Evolutionary conservation across 2,329 filamentous ascomycete genomes (phyloP), one percentile per base, ranked within the genome.

Genomic region (Neonectria neomacrospora): DNA sequence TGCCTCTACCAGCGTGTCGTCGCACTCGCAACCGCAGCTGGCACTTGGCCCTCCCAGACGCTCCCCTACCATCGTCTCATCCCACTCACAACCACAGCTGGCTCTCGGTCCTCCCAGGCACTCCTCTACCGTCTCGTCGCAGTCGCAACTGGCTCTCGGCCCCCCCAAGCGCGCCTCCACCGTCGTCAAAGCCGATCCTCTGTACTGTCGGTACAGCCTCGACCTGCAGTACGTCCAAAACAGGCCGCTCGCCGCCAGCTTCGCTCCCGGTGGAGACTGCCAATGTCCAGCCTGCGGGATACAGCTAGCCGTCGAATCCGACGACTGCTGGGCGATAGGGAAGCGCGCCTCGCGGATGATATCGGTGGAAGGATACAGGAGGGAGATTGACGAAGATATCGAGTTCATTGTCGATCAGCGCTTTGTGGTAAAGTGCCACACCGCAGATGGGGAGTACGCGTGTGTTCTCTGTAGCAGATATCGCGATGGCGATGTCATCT

Each of bases 391-490:
- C 7, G 70, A 73, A 10, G 67, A 70, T 8, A 52, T 71, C 34
- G 71, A 73, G 44, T 70, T 71, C 47, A 34, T 69, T 10, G 54
- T 70, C 42, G 65, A 61, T 10, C 71, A 67, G 5, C 69, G 71
- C 32, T 73, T 73, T 34, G 61, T 73, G 0, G 39, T 73, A 10
- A 73, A 73, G 12, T 70, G 70, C 1, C 71, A 73, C 16, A 71
- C 67, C 0, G 62, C 70, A 5, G 68, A 73, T 5, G 71, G 70
- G 14, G 60, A 70, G 14, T 73, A 65, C 18, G 71, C 71, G 2
- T 73, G 71, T 8, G 54, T 73, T 0, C 63, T 72, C 12, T 72
- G 70, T 39, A 69, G 37, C 6, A 65, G 58, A 32, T 69, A 63
- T 39, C 68, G 70, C 10, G 66, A 71, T 2, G 60, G 58, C 1